A percentile compares a stretch with the other conserved stretches of the same genome.
These are phyloP conservation scores for Phytophthora fragariaefolia DNA, from an alignment of 352 stramenopile genomes.

Conservation along the genomic window DNA sequence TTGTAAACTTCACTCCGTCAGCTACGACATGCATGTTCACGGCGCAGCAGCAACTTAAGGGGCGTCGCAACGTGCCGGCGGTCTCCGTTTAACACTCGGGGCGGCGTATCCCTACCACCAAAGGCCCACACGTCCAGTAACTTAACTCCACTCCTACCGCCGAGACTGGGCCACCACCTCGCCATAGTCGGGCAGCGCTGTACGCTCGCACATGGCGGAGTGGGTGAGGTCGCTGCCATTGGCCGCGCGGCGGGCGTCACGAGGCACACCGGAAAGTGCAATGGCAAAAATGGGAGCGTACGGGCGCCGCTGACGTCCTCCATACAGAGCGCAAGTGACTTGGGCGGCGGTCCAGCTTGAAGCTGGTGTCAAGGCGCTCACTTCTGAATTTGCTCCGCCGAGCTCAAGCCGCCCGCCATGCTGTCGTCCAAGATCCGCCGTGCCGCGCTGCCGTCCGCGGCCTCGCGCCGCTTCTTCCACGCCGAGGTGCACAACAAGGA, in stretches of 20 bases:
- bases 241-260: neutral
- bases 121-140: too few relatives aligned
- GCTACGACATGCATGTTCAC: too few relatives aligned
- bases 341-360: neutral
- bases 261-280: neutral
- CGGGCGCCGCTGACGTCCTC: conserved; percentile 43
- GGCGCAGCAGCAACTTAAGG: too few relatives aligned
- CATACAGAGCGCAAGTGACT: conserved; percentile 31
- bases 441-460: conserved; percentile 25
- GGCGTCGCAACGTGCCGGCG: too few relatives aligned
- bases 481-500: conserved; percentile 63
- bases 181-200: conserved; percentile 2
- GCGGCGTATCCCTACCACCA: too few relatives aligned
- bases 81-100: too few relatives aligned
- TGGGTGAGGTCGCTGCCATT: neutral
- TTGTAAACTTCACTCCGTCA: too few relatives aligned
- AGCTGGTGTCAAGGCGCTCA: too few relatives aligned
- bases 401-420: conserved; percentile 28
- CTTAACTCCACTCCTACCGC: too few relatives aligned
- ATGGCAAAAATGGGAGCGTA: conserved; percentile 30
- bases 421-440: conserved; percentile 40
- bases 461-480: conserved; percentile 53
- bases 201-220: conserved; percentile 18
- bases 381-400: conserved; percentile 35
- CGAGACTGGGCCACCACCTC: neutral